Evolutionary conservation across 768 basidiomycete species (phyloP).

Genomic region (Dioszegia aurantiaca): DNA sequence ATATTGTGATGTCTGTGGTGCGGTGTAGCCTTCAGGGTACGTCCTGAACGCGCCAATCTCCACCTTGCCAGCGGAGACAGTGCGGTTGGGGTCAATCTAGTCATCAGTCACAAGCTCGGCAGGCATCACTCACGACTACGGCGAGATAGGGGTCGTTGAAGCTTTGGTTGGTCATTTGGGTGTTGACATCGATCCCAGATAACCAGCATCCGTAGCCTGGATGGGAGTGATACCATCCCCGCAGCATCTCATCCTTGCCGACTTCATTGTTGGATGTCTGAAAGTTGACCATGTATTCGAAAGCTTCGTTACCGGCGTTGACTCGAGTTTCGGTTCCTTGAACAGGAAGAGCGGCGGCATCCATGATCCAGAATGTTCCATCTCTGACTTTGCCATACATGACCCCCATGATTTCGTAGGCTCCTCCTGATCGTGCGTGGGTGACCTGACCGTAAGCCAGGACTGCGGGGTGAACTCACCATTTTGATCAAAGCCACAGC

Average conservation of each 20-base stretch:
- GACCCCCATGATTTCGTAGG: constrained; percentile 98
- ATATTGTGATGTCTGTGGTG: constrained; percentile 75
- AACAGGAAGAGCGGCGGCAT: constrained; percentile 94
- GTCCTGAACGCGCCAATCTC: constrained; percentile 99
- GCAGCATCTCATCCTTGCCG: constrained; percentile 48
- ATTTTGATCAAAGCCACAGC: constrained; percentile 59
- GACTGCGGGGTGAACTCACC: constrained; percentile 44
- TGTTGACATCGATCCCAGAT: constrained; percentile 97
- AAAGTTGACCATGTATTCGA: constrained; percentile 98
- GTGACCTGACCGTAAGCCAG: constrained; percentile 51
- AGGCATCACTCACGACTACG: constrained; percentile 70
- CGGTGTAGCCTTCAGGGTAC: constrained; percentile 90
- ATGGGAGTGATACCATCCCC: constrained; percentile 59
- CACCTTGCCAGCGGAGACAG: constrained; percentile 95
- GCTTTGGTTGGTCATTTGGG: constrained; percentile 90
- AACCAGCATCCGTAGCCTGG: constrained; percentile 99
- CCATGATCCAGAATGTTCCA: constrained; percentile 66
- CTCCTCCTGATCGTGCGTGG: constrained; percentile 93
- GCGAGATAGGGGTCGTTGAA: constrained; percentile 96
- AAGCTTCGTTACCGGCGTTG: constrained; percentile 89
- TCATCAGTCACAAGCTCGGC: constrained; percentile 11
- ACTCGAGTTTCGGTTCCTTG: constrained; percentile 98
- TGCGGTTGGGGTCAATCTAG: constrained; percentile 96
- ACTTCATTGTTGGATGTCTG: constrained; percentile 77
- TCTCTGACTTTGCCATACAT: constrained; percentile 89